phyloP scores from a whole-genome alignment of 1,139 yeast genomes.

The Debaryomycetaceae sp. region DNA sequence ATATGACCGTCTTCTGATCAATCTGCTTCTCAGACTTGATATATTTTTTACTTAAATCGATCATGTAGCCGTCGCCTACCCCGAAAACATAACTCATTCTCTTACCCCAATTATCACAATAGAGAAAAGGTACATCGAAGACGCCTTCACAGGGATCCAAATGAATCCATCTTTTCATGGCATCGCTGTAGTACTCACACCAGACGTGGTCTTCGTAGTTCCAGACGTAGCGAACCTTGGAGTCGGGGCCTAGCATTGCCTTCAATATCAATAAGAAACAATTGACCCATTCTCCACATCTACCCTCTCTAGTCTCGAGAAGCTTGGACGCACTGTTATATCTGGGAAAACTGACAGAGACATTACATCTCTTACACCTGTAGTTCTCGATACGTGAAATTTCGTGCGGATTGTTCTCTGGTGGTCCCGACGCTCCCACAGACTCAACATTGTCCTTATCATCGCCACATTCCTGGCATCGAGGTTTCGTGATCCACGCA shows the following conservation, averaged over 20 bases:
- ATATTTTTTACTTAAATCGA: conserved; percentile 71
- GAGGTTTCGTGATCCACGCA: conserved; percentile 74
- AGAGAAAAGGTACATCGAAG: conserved; percentile 75
- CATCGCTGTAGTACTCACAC: conserved; percentile 79
- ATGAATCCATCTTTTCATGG: conserved; percentile 73
- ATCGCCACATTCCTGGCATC: conserved; percentile 50
- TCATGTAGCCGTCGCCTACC: conserved; percentile 54
- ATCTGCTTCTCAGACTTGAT: conserved; percentile 52
- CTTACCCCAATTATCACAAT: conserved; percentile 88
- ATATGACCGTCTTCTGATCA: conserved; percentile 42
- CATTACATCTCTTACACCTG: conserved; percentile 50
- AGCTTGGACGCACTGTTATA: conserved; percentile 66
- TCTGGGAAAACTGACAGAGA: conserved; percentile 62
- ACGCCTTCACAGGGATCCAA: conserved; percentile 86
- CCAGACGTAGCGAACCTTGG: conserved; percentile 71
- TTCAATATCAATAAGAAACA: conserved; percentile 69
- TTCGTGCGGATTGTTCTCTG: conserved; percentile 26
- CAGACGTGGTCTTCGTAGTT: conserved; percentile 93
- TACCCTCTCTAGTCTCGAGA: conserved; percentile 59
- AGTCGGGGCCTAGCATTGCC: conserved; percentile 52
- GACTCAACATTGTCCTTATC: conserved; percentile 11
- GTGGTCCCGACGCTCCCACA: conserved; percentile 13
- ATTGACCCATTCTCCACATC: conserved; percentile 97
- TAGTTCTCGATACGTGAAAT: conserved; percentile 54
- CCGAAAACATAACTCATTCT: conserved; percentile 86